Percentiles rank a stretch among this genome's conserved stretches.
Conservation (phyloP, 768 basidiomycete genomes). For the Calocybe indica region DNA sequence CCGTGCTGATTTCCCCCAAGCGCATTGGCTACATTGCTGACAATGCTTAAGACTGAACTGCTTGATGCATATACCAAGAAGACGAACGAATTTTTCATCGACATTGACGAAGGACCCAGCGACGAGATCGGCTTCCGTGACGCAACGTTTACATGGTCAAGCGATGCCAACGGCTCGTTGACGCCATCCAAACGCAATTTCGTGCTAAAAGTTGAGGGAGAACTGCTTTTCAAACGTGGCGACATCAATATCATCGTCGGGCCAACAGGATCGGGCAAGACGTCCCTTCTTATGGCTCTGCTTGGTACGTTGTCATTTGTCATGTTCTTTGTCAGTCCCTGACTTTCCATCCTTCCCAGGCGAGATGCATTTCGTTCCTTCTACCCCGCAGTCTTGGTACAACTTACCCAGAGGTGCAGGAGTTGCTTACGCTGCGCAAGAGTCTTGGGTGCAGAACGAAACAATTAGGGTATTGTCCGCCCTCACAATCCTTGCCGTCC, state of each 20-base stretch:
- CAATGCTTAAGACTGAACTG: conserved; percentile 34
- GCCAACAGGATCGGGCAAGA: conserved; percentile 58
- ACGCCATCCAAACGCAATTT: conserved; percentile 44
- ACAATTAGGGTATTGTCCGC: conserved; percentile 46
- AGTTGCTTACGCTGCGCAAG: conserved; percentile 78
- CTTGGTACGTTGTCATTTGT: conserved; percentile 24
- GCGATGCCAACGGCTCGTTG: conserved; percentile 18
- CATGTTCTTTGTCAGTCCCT: neutral
- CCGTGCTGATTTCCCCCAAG: neutral
- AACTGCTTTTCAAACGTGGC: conserved; percentile 47
- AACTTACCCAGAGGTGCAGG: conserved; percentile 64
- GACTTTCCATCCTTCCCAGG: conserved; percentile 20
- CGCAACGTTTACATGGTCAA: conserved; percentile 54
- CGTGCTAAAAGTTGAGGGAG: conserved; percentile 43
- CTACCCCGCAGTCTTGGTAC: conserved; percentile 52
- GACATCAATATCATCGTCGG: conserved; percentile 55
- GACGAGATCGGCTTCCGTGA: conserved; percentile 46
- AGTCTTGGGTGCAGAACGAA: conserved; percentile 82
- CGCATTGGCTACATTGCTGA: neutral
- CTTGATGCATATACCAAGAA: conserved; percentile 33
- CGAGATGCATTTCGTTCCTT: conserved; percentile 61
- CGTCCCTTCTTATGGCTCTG: conserved; percentile 59
- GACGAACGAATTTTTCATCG: conserved; percentile 8
- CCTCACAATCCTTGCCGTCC: neutral
- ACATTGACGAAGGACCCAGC: conserved; percentile 4